Evolutionary conservation across 2,329 filamentous ascomycete species (phyloP).

Genomic region (Apiospora malaysiana): DNA sequence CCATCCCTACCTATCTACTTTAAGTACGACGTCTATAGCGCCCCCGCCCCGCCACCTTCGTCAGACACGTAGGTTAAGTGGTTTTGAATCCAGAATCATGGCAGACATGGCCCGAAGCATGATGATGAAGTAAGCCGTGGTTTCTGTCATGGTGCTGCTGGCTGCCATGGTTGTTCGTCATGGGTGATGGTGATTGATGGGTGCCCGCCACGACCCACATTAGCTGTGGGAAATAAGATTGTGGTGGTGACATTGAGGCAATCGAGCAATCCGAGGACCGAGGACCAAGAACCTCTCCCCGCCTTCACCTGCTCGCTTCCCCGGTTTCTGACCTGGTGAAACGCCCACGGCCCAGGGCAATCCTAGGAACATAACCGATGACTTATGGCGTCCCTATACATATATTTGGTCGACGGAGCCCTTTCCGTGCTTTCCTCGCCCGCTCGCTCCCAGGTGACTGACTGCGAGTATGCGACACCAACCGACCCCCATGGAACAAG

Average conservation of each 20-base stretch:
- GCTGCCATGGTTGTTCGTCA: not conserved
- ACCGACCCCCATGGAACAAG: constrained; percentile 21
- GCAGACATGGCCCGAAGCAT: not conserved
- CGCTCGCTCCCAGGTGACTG: not conserved
- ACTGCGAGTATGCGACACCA: not conserved
- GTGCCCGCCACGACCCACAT: constrained; percentile 2
- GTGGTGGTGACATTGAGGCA: not conserved
- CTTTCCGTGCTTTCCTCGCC: not conserved
- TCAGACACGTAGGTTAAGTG: not conserved
- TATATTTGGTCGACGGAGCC: not conserved
- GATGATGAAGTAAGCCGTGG: not conserved
- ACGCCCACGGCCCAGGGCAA: not conserved
- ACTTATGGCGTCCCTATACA: not conserved
- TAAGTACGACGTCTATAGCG: not conserved
- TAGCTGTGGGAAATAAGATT: not conserved
- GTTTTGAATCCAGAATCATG: not conserved
- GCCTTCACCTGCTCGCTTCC: constrained; percentile 9
- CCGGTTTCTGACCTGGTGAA: not conserved
- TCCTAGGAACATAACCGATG: too few species aligned
- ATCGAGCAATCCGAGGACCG: constrained; percentile 17
- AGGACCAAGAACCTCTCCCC: constrained; percentile 3
- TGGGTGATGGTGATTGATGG: too few species aligned
- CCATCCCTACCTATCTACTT: too few species aligned
- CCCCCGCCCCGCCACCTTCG: not conserved
- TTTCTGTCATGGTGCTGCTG: not conserved